Evolutionary conservation across 805 yeast genomes (phyloP), one percentile per base, ranked within the genome.

Genomic region (Yamadazyma sp.): DNA sequence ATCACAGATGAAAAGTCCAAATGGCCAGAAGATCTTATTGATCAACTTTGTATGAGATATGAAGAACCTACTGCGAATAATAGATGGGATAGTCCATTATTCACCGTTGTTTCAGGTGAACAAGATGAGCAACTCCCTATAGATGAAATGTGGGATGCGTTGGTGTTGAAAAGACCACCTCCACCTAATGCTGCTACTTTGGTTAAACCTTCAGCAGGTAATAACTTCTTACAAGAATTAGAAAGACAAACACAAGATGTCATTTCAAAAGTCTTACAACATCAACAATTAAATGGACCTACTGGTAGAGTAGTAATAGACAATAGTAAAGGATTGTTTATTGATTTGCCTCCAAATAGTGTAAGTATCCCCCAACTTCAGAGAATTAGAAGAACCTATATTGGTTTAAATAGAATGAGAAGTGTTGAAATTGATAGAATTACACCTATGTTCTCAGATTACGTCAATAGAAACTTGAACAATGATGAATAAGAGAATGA

Each of bases 1-100:
- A 31, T 25, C 19, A 43, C 48, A 3, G 58, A 47, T 3, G 58
- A 45, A 3, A 61, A 63, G 5, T n/a, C 8, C 3, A 23, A 29
- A 16, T 88, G 96, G 96, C 80, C 77, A 29, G 69, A 65, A 1
- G 78, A 75, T 22, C 58, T 86, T 18, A 63, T 88, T 25, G 70
- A 70, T 11, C 89, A 82, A 34, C 63, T 91, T 38, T 73, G 78
- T 3, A 84, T 88, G 78, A 61, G 98, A 40, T 93, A 81, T 53
- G 98, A 93, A 59, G 98, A 93, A 55, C 98, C 98, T 0, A 83
- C 86, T 53, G 78, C 80, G 21, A 75, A 76, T 50, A 76, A 82
- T 18, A 65, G 96, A 40, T 93, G 98, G 98, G 98, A 93, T 53
- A 78, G 95, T 4, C 98, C 98, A 5, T 62, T 91, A 42, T 80